Conservation (phyloP, 768 basidiomycete species). For the Glaciozyma martinii region DNA sequence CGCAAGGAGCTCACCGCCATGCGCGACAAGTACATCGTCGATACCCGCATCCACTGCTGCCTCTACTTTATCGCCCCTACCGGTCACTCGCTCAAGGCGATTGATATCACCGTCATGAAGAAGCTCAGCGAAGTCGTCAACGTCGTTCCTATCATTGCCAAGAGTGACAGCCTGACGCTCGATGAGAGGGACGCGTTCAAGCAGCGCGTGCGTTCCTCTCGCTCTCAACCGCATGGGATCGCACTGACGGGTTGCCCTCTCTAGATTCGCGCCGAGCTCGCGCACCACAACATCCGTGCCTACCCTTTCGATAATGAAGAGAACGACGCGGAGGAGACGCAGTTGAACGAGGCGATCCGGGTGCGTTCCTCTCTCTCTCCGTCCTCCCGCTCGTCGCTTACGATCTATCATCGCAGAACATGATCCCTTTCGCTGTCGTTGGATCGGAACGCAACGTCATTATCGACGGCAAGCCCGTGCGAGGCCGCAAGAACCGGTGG, state of each 20-base stretch:
- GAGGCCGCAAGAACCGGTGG: conserved; percentile 96
- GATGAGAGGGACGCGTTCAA: conserved; percentile 93
- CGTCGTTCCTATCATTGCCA: conserved; percentile 98
- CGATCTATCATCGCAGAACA: conserved; percentile 62
- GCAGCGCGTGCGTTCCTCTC: conserved; percentile 54
- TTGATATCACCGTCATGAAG: conserved; percentile 98
- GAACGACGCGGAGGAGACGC: conserved; percentile 81
- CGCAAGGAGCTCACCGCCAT: conserved; percentile 98
- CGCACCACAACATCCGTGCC: conserved; percentile 81
- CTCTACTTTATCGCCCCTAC: conserved; percentile 98
- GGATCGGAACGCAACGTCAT: conserved; percentile 94
- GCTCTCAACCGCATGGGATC: not conserved
- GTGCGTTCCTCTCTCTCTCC: conserved; percentile 45
- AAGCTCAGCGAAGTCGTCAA: conserved; percentile 98
- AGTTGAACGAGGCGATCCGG: conserved; percentile 79
- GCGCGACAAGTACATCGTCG: conserved; percentile 96
- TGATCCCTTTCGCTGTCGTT: conserved; percentile 93
- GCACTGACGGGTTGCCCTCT: not conserved
- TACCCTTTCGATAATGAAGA: conserved; percentile 98
- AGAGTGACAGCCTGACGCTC: conserved; percentile 84
- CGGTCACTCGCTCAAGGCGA: conserved; percentile 90
- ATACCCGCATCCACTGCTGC: conserved; percentile 97
- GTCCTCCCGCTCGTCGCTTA: not conserved
- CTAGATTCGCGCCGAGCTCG: conserved; percentile 85
- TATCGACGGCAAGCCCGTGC: conserved; percentile 88